Conservation (phyloP, 768 basidiomycete species). For the Boletellus emodensis region DNA sequence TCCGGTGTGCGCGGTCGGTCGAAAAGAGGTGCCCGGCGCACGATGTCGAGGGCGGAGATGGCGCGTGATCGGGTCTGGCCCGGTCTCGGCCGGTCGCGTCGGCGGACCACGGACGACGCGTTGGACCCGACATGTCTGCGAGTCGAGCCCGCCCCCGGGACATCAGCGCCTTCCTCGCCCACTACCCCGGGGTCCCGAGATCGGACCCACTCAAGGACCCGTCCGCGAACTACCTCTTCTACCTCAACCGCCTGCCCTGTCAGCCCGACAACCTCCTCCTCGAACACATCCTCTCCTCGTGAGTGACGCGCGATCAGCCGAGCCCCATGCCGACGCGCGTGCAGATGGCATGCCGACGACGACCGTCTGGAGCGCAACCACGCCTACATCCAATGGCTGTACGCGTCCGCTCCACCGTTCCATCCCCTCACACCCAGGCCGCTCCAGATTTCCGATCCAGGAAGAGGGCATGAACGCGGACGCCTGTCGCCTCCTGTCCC, state of each 20-base stretch:
- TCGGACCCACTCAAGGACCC: slow-evolving; percentile 7
- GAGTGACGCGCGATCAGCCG: slow-evolving; percentile 7
- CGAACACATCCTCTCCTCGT: slow-evolving; percentile 62
- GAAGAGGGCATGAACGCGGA: slow-evolving; percentile 70
- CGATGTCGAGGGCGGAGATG: no score
- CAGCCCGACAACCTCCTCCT: slow-evolving; percentile 58
- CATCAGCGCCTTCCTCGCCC: slow-evolving; percentile 23
- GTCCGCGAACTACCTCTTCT: slow-evolving; percentile 56
- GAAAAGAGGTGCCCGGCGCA: no score
- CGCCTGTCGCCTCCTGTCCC: slow-evolving; percentile 62
- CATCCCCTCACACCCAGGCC: background rate
- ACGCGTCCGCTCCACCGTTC: slow-evolving; percentile 27
- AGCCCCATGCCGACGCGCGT: slow-evolving; percentile 4
- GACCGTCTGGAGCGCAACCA: slow-evolving; percentile 61
- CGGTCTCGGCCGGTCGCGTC: no score
- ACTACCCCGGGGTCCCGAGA: slow-evolving; percentile 17
- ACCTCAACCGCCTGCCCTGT: slow-evolving; percentile 52
- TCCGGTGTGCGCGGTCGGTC: no score
- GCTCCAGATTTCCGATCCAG: slow-evolving; percentile 61
- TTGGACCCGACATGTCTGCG: slow-evolving; percentile 12
- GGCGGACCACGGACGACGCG: no score
- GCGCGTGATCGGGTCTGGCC: no score
- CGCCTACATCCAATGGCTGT: slow-evolving; percentile 80
- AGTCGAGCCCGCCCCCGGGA: slow-evolving; percentile 17
- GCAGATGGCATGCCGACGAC: slow-evolving; percentile 65